These are phyloP conservation scores for Parmelia sp. DNA, from an alignment of 495 filamentous ascomycete species.

Conservation along the genomic window DNA sequence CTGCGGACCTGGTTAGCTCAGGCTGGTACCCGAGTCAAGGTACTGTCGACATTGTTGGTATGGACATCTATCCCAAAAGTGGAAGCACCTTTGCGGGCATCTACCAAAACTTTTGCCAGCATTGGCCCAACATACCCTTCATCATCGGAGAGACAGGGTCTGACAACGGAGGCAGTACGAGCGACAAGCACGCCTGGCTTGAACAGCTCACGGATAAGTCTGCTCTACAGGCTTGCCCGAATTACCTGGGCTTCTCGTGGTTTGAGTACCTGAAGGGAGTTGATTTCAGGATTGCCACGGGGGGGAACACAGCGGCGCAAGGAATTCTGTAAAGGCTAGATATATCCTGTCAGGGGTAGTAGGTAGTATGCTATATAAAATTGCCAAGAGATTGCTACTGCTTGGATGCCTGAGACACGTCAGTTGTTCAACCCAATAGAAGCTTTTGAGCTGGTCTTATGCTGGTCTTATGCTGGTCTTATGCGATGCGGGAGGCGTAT, in stretches of 20 bases:
- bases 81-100: constrained; percentile 11
- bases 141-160: constrained; percentile 24
- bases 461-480: not conserved
- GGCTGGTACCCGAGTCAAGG: constrained; percentile 14
- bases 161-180: not conserved
- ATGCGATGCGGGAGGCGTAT: not conserved
- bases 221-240: constrained; percentile 24
- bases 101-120: constrained; percentile 18
- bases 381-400: too few species aligned
- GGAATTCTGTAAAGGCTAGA: not conserved
- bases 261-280: constrained; percentile 25
- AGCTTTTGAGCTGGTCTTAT: not conserved
- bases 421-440: too few species aligned
- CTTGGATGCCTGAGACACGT: too few species aligned
- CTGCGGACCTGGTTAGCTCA: not conserved
- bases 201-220: constrained; percentile 16
- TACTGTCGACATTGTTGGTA: constrained; percentile 19
- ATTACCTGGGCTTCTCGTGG: constrained; percentile 24
- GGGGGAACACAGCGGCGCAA: constrained; percentile 6
- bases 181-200: constrained; percentile 18
- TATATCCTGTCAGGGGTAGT: too few species aligned
- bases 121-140: constrained; percentile 19
- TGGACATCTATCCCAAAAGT: constrained; percentile 21
- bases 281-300: constrained; percentile 23
- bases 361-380: not conserved